Evolutionary conservation across 495 filamentous ascomycete genomes (phyloP).

Genomic region (Aspergillus affinis): DNA sequence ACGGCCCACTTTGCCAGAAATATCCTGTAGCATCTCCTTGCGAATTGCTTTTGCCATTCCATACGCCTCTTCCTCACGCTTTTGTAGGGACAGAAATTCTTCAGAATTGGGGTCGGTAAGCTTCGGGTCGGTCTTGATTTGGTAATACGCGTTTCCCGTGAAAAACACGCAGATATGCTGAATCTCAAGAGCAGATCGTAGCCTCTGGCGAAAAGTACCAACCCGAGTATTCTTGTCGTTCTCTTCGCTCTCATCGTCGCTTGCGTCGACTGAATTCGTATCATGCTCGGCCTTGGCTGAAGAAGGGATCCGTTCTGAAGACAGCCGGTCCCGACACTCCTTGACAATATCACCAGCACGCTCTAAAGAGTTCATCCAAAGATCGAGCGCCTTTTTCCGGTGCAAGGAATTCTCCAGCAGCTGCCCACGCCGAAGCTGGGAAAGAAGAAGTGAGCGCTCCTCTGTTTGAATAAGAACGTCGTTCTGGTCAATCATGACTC

Average conservation of each 20-base stretch:
- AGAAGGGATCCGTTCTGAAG: conserved; percentile 38
- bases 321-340: conserved; percentile 63
- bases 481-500: conserved; percentile 84
- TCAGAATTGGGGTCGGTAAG: conserved; percentile 62
- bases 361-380: conserved; percentile 64
- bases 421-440: conserved; percentile 68
- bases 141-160: conserved; percentile 75
- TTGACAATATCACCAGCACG: conserved; percentile 56
- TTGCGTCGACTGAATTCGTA: conserved; percentile 24
- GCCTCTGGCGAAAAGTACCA: conserved; percentile 59
- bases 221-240: conserved; percentile 48
- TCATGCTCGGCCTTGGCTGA: conserved; percentile 11
- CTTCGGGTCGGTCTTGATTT: conserved; percentile 70
- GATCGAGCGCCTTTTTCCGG: conserved; percentile 55
- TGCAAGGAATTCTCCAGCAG: conserved; percentile 64
- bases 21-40: conserved; percentile 64
- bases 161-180: conserved; percentile 85
- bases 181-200: conserved; percentile 72
- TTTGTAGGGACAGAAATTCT: conserved; percentile 63
- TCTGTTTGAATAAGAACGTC: conserved; percentile 61
- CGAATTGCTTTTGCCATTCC: conserved; percentile 74
- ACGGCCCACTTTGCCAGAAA: conserved; percentile 50
- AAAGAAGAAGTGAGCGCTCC: conserved; percentile 61
- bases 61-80: conserved; percentile 68
- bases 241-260: conserved; percentile 47